Conservation (phyloP, 164 flowering plant species). For the Brasenia schreberi region DNA sequence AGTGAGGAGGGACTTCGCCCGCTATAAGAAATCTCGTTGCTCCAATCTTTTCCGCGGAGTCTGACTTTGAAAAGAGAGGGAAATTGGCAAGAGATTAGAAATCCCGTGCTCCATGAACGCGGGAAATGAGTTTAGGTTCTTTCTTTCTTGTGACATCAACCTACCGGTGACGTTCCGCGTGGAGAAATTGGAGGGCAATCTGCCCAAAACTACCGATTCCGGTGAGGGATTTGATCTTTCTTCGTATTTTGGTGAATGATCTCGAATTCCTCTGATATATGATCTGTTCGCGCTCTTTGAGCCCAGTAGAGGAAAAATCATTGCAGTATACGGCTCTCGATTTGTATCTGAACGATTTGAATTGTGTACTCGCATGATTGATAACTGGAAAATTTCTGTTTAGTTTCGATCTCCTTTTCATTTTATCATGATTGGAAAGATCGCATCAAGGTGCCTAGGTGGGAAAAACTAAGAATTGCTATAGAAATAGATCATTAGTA, state of each 20-base stretch:
- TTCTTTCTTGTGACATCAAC: slow-evolving; percentile 12
- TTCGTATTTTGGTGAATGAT: background rate
- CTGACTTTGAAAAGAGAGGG: background rate
- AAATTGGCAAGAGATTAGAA: slow-evolving; percentile 2
- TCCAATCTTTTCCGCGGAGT: background rate
- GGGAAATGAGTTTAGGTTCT: slow-evolving; percentile 13
- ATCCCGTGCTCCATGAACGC: background rate
- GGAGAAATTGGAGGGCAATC: slow-evolving; percentile 11
- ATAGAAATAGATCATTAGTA: no score
- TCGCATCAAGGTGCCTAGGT: no score
- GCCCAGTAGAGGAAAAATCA: background rate
- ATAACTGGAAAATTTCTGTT: no score
- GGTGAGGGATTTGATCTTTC: background rate
- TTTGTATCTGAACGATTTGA: no score
- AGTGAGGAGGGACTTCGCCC: no score
- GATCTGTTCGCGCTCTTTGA: no score
- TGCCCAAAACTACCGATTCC: background rate
- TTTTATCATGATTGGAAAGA: no score
- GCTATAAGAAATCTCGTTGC: no score
- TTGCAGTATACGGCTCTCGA: background rate
- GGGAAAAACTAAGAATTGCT: no score
- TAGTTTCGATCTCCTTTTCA: no score
- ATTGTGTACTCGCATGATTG: no score
- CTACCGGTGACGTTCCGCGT: slow-evolving; percentile 12
- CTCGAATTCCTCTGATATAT: background rate